Conservation (phyloP, 805 yeast genomes). For the Ogataea trehaloabstinens region DNA sequence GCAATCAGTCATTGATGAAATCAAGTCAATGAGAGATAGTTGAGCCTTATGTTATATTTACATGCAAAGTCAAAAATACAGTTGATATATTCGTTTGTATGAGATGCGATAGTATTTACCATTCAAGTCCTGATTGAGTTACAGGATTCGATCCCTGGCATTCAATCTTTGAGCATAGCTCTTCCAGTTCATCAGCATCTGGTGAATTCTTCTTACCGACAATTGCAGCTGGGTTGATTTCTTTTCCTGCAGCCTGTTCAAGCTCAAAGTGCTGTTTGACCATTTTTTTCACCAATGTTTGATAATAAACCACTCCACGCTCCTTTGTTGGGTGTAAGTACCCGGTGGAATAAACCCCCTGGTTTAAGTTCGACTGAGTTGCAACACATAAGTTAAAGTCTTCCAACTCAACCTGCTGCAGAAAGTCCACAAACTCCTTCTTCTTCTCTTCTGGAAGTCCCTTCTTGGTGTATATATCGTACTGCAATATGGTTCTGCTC, state of each 20-base stretch:
- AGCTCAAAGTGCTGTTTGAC: slow-evolving; percentile 50
- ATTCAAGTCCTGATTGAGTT: slow-evolving; percentile 26
- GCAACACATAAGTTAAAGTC: slow-evolving; percentile 58
- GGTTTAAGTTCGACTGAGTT: slow-evolving; percentile 61
- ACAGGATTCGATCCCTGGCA: slow-evolving; percentile 45
- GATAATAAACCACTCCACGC: slow-evolving; percentile 57
- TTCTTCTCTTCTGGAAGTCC: slow-evolving; percentile 51
- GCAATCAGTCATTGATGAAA: slow-evolving; percentile 43
- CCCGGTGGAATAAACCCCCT: slow-evolving; percentile 59
- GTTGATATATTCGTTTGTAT: too few species aligned
- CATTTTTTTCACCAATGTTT: slow-evolving; percentile 53
- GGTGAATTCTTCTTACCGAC: slow-evolving; percentile 38
- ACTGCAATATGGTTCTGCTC: slow-evolving; percentile 54
- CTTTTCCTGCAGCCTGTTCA: slow-evolving; percentile 45
- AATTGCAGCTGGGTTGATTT: slow-evolving; percentile 51
- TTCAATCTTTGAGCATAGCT: slow-evolving; percentile 48
- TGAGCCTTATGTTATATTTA: too few species aligned
- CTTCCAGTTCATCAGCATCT: slow-evolving; percentile 49
- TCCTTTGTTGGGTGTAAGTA: slow-evolving; percentile 59
- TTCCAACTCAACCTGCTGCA: slow-evolving; percentile 60
- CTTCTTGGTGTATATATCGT: slow-evolving; percentile 60
- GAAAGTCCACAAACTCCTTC: slow-evolving; percentile 61
- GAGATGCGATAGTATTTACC: too few species aligned
- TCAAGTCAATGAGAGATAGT: slow-evolving; percentile 38
- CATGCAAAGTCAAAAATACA: not conserved